Percentiles rank a stretch among this genome's conserved stretches.
These are phyloP conservation scores for Trypanosoma theileri DNA, from an alignment of 208 protist species.

Conservation along the genomic window DNA sequence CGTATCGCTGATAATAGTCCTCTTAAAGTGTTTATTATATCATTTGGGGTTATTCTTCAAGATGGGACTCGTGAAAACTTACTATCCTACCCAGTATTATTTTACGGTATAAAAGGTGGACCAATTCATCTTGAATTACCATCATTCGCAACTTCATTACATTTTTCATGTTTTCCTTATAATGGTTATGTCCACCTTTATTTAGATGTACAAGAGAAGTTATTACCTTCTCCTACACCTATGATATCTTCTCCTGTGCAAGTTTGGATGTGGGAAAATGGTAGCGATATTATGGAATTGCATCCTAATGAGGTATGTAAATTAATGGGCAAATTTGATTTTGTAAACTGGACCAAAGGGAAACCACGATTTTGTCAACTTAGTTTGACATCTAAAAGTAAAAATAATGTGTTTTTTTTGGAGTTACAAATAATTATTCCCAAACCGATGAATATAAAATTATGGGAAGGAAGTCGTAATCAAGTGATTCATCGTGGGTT, in stretches of 20 bases:
- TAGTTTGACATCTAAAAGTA: constrained; percentile 51
- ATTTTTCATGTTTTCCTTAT: constrained; percentile 11
- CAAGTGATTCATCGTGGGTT: constrained; percentile 56
- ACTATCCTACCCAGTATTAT: constrained; percentile 1
- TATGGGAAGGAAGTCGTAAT: constrained; percentile 22
- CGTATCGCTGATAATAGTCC: not conserved
- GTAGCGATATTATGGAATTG: constrained; percentile 46
- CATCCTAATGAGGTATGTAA: constrained; percentile 36
- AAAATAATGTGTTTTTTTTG: constrained; percentile 72
- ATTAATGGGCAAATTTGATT: constrained; percentile 43
- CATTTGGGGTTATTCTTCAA: constrained; percentile 28
- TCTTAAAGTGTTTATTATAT: constrained; percentile 25
- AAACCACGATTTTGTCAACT: constrained; percentile 67
- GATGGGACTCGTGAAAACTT: constrained; percentile 23
- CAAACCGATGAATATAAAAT: not conserved
- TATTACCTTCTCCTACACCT: constrained; percentile 9
- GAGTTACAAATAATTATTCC: constrained; percentile 59
- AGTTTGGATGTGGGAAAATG: constrained; percentile 60
- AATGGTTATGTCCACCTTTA: constrained; percentile 27
- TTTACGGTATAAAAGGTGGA: constrained; percentile 18
- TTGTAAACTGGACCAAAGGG: constrained; percentile 25
- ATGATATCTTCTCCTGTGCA: not conserved
- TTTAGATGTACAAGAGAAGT: constrained; percentile 9
- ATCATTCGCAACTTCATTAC: constrained; percentile 12
- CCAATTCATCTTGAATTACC: constrained; percentile 16